Percentiles rank a stretch among this genome's conserved stretches.
These are phyloP conservation scores for Hevea brasiliensis DNA, from an alignment of 345 rosid genomes.

Conservation along the genomic window DNA sequence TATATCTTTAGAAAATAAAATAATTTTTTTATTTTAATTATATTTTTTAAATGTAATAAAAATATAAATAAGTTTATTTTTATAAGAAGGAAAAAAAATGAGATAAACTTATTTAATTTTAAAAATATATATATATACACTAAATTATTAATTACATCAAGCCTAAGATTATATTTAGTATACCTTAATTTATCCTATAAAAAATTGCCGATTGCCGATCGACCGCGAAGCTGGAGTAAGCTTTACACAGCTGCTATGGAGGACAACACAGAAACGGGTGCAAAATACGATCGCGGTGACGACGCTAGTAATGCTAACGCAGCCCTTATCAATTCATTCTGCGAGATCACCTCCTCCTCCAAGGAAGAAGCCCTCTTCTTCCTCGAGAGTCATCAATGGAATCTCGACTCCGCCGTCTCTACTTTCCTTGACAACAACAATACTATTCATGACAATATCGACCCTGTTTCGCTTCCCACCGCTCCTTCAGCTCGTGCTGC, in stretches of 20 bases:
- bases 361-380: slow-evolving; percentile 77
- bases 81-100: too few relatives aligned
- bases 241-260: slow-evolving; percentile 6
- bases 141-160: too few relatives aligned
- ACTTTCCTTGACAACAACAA: slow-evolving; percentile 68
- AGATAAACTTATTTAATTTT: too few relatives aligned
- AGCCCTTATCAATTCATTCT: slow-evolving; percentile 56
- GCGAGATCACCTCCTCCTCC: slow-evolving; percentile 86
- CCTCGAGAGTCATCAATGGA: slow-evolving; percentile 85
- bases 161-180: too few relatives aligned
- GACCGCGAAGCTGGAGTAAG: too few relatives aligned
- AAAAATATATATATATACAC: too few relatives aligned
- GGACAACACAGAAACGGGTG: neutral
- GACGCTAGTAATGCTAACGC: slow-evolving; percentile 13
- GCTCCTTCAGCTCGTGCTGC: slow-evolving; percentile 24
- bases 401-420: slow-evolving; percentile 88
- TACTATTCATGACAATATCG: neutral
- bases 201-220: too few relatives aligned
- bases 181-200: too few relatives aligned
- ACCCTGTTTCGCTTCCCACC: neutral
- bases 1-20: too few relatives aligned
- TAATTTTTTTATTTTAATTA: too few relatives aligned
- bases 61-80: too few relatives aligned
- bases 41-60: too few relatives aligned
- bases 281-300: slow-evolving; percentile 6